Conservation (phyloP, 768 basidiomycete species). For the Trametes coccinea region DNA sequence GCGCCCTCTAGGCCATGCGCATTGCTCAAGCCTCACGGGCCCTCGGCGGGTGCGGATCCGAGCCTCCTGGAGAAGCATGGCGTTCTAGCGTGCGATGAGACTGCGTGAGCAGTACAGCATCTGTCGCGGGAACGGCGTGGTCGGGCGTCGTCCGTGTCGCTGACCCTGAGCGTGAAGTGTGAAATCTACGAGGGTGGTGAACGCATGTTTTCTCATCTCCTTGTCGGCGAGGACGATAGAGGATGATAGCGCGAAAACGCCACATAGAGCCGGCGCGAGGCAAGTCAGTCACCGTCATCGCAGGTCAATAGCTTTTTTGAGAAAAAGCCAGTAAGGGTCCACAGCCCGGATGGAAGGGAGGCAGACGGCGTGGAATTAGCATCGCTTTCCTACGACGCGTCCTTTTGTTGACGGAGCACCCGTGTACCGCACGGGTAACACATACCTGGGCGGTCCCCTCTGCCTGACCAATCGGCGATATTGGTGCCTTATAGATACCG, state of each 20-base stretch:
- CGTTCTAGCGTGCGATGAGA: background rate
- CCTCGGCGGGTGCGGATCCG: background rate
- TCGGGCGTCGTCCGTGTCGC: background rate
- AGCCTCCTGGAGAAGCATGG: too few species aligned
- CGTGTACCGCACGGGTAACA: slow-evolving; percentile 9
- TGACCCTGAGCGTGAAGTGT: background rate
- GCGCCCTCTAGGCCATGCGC: too few species aligned
- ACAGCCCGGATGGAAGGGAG: too few species aligned
- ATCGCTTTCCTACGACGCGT: too few species aligned
- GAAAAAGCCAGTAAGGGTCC: too few species aligned
- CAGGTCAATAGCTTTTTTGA: background rate
- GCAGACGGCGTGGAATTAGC: too few species aligned
- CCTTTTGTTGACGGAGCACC: too few species aligned
- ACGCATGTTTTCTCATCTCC: too few species aligned
- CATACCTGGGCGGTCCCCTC: slow-evolving; percentile 6
- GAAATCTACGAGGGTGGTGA: too few species aligned
- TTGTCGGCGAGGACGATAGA: too few species aligned
- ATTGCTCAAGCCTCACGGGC: too few species aligned
- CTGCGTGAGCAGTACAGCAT: background rate
- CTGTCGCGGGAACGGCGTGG: background rate
- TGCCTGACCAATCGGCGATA: background rate
- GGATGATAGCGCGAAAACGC: too few species aligned
- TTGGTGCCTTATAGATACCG: background rate
- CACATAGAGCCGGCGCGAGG: background rate
- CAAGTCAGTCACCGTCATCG: background rate